Percentiles rank a stretch among this genome's conserved stretches.
Evolutionary conservation across 2,329 filamentous ascomycete species (phyloP).

Genomic region (Arachnomyces sp.): DNA sequence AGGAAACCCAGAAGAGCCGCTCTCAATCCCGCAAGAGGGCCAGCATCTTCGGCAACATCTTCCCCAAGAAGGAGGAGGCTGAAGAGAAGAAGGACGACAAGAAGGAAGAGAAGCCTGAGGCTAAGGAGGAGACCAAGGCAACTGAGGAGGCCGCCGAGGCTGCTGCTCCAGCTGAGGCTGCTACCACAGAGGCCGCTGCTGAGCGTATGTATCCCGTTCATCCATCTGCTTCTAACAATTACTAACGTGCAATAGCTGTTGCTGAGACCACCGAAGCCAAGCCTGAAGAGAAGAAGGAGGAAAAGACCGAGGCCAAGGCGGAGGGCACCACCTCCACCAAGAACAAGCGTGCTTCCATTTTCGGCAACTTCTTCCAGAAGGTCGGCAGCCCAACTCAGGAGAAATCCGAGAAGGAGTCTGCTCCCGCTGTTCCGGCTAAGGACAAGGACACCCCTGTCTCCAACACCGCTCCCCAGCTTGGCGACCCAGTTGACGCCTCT

Average conservation of each 20-base stretch:
- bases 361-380: slow-evolving; percentile 72
- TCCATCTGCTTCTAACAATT: slow-evolving; percentile 17
- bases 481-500: slow-evolving; percentile 35
- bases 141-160: slow-evolving; percentile 35
- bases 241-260: slow-evolving; percentile 20
- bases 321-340: slow-evolving; percentile 47
- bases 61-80: slow-evolving; percentile 54
- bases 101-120: slow-evolving; percentile 26
- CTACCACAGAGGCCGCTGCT: slow-evolving; percentile 24
- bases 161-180: slow-evolving; percentile 35
- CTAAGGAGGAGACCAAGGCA: slow-evolving; percentile 31
- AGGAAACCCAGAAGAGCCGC: slow-evolving; percentile 44
- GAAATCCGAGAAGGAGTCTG: slow-evolving; percentile 42
- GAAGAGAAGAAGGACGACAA: slow-evolving; percentile 39
- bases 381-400: slow-evolving; percentile 38
- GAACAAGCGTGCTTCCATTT: slow-evolving; percentile 77
- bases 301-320: slow-evolving; percentile 34
- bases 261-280: slow-evolving; percentile 43
- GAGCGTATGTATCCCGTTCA: slow-evolving; percentile 21
- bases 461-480: slow-evolving; percentile 43
- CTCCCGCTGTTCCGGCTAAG: slow-evolving; percentile 42
- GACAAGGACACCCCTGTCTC: slow-evolving; percentile 40
- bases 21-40: slow-evolving; percentile 51
- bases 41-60: slow-evolving; percentile 51
- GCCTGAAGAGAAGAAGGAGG: slow-evolving; percentile 45